phyloP scores from a whole-genome alignment of 202 grass and related monocot genomes.

The Cymbopogon flexuosus region DNA sequence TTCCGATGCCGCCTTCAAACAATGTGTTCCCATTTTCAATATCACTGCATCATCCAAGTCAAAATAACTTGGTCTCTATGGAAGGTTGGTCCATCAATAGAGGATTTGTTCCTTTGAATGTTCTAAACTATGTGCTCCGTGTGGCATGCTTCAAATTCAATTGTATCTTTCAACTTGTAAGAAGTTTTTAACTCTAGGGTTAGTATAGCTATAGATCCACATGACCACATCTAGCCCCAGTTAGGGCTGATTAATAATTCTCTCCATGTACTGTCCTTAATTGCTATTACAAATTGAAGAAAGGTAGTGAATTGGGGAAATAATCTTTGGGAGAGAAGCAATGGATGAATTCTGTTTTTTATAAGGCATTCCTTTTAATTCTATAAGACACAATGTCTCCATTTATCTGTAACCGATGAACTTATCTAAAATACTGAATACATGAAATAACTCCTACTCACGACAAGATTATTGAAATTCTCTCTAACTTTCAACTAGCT shows the following conservation, averaged over 20 bases:
- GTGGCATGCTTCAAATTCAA: neutral
- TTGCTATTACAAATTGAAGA: neutral
- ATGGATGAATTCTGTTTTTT: neutral
- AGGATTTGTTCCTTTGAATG: conserved; percentile 15
- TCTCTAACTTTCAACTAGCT: neutral
- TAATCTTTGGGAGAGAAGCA: neutral
- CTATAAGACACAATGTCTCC: neutral
- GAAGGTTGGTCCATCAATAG: conserved; percentile 47
- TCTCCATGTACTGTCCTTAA: neutral
- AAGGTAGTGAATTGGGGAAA: neutral
- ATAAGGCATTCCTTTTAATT: neutral
- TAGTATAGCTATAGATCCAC: neutral
- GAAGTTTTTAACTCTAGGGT: conserved; percentile 5
- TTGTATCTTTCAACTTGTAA: conserved; percentile 4
- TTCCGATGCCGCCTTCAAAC: conserved; percentile 35
- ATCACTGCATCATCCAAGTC: conserved; percentile 40
- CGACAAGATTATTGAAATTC: neutral
- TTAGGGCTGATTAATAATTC: neutral
- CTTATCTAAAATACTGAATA: neutral
- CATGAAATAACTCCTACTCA: neutral
- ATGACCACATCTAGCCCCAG: neutral
- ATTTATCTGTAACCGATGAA: neutral
- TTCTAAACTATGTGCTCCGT: neutral
- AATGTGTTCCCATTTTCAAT: conserved; percentile 34
- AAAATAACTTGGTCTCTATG: conserved; percentile 27